Conservation (phyloP, 805 yeast genomes). For the Zygoascus ofunaensis region DNA sequence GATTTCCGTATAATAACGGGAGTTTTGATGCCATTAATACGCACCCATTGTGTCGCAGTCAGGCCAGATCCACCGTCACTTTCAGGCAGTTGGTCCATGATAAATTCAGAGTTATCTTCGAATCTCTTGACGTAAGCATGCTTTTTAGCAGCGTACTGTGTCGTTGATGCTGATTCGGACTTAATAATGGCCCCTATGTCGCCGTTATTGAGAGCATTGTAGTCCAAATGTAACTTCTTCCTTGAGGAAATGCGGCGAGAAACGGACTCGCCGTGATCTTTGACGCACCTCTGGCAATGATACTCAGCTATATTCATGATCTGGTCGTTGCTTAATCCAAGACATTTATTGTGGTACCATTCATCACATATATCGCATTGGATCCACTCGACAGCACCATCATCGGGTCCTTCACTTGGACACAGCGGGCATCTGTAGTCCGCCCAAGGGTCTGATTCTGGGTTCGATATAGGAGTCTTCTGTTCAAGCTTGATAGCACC, state of each 20-base stretch:
- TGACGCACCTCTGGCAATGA: slow-evolving; percentile 47
- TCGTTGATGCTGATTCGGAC: no score
- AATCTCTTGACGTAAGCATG: slow-evolving; percentile 4
- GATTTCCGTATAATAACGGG: slow-evolving; percentile 41
- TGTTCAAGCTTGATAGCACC: no score
- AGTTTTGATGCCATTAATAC: slow-evolving; percentile 27
- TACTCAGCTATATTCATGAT: slow-evolving; percentile 36
- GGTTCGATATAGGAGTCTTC: no score
- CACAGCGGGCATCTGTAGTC: background rate
- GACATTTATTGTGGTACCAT: slow-evolving; percentile 49
- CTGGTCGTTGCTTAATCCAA: slow-evolving; percentile 31
- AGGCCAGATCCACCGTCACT: slow-evolving; percentile 31
- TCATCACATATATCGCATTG: slow-evolving; percentile 44
- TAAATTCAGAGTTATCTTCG: slow-evolving; percentile 14
- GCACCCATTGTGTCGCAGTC: slow-evolving; percentile 31
- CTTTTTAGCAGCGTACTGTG: background rate
- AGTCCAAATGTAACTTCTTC: slow-evolving; percentile 51
- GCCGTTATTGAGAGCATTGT: slow-evolving; percentile 72
- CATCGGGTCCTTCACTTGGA: background rate
- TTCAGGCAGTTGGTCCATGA: slow-evolving; percentile 26
- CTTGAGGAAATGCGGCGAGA: slow-evolving; percentile 48
- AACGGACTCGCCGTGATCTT: slow-evolving; percentile 41
- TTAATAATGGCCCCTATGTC: slow-evolving; percentile 24
- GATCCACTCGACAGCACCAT: slow-evolving; percentile 35
- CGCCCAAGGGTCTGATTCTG: no score